Base-by-base conservation (phyloP, 257 asterid genomes). In the Lantana camara region DNA sequence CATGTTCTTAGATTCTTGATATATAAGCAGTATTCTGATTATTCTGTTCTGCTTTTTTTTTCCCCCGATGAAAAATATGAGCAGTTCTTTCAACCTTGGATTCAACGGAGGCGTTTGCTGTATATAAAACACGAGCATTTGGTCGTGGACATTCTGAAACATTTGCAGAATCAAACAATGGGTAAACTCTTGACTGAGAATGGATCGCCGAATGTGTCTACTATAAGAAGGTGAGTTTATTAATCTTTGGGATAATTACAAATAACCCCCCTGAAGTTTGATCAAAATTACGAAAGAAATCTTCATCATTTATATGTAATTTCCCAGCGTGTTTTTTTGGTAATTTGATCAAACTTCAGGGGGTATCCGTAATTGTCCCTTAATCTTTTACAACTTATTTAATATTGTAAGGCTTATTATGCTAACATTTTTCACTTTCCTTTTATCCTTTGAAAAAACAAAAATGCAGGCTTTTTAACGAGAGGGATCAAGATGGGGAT, bases 1-100 rank as follows among this genome's bases (percentile, higher is more conserved):
- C 4, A 35, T 35, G 40, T 35, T 35, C 40, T 3, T 35, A 41
- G 12, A 11, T 11, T 41, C 15, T 37, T 37, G 10, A 1, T 2
- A 37, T 37, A 12, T 37, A 37, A 37, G 13, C 6, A 37, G 2
- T 9, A 20, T 54, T 61, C 51, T 54, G 21, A 48, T 62, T 11
- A 8, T 60, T 29, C 50, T 5, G 2, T 27, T 47, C 9, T 47
- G 22, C 63, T n/a, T 68, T 63, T 7, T 37, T 29, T n/a, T n/a
- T n/a, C n/a, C n/a, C n/a, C n/a, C n/a, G n/a, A n/a, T n/a, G 2
- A 19, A 24, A 15, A 14, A 24, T 11, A 38, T 38, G 68, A 5
- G 75, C 86, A 81, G 95, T 63, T 81, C 45, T 88, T 81, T 15
- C 65, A 79, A 69, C 94, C 91, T 0, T 81, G 84, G 96, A 80